Percentiles rank a stretch among this genome's conserved stretches.
Conservation (phyloP, 1,139 yeast species). For the Arxiozyma heterogenica region DNA sequence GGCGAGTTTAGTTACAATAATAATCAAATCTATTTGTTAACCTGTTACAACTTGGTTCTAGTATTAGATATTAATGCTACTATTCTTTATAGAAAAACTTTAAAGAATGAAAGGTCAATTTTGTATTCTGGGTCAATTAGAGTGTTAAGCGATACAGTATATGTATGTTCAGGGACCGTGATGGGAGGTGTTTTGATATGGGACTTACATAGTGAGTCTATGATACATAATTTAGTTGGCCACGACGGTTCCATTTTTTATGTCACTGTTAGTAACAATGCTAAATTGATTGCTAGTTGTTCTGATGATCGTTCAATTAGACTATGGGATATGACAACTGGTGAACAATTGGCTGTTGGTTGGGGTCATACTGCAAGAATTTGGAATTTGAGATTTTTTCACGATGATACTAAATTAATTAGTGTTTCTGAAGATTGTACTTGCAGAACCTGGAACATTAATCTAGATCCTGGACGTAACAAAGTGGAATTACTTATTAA, state of each 20-base stretch:
- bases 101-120: slow-evolving; percentile 67
- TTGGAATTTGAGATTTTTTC: slow-evolving; percentile 66
- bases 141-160: slow-evolving; percentile 38
- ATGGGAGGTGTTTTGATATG: slow-evolving; percentile 80
- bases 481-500: slow-evolving; percentile 34
- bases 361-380: slow-evolving; percentile 97
- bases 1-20: slow-evolving; percentile 41
- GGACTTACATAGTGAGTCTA: slow-evolving; percentile 42
- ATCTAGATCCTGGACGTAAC: slow-evolving; percentile 20
- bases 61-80: slow-evolving; percentile 35
- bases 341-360: slow-evolving; percentile 59
- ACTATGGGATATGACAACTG: slow-evolving; percentile 54
- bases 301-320: slow-evolving; percentile 89
- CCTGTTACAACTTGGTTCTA: slow-evolving; percentile 72
- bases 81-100: slow-evolving; percentile 34
- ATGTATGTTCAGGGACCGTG: slow-evolving; percentile 84
- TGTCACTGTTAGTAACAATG: slow-evolving; percentile 52
- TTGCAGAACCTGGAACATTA: slow-evolving; percentile 62
- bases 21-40: slow-evolving; percentile 43
- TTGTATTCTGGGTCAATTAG: slow-evolving; percentile 76
- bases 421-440: slow-evolving; percentile 89
- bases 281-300: slow-evolving; percentile 59
- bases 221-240: slow-evolving; percentile 49
- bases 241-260: slow-evolving; percentile 93
- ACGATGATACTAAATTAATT: slow-evolving; percentile 34